Base-by-base conservation (phyloP, 805 yeast genomes). In the Saturnispora dispora region DNA sequence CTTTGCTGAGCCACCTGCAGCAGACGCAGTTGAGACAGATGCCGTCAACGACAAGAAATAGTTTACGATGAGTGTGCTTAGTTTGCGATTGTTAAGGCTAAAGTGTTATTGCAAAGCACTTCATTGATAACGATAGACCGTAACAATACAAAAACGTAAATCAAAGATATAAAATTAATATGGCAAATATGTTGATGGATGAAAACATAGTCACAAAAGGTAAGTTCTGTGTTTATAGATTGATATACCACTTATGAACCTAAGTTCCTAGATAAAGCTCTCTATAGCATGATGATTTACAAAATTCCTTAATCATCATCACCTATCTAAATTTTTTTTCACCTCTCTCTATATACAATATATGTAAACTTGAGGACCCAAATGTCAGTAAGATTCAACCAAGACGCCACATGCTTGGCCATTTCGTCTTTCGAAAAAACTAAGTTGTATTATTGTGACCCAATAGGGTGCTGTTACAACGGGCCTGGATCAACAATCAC, bases 401-500 rank as follows among this genome's bases (percentile, higher is more conserved):
- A 91, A 73, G 96, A 91, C 69, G 82, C 82, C 54, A 75, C 75
- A 63, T 88, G 96, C 67, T 74, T 89, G 17, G 84, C 93, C 0
- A 79, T 84, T 1, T 93, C 93, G 2, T 73, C 83, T 3, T 73
- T 74, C 39, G 69, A 71, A 42, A 80, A 85, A 11, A 82, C 86
- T 64, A 77, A 77, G 58, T 85, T 91, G 45, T 91, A 77, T 73
- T 87, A 87, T 62, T 89, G 96, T 66, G 89, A 85, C 56, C 96
- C 96, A 15, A 85, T 87, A 65, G 90, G 90, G 10, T 78, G 76
- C 57, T 84, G 87, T 60, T 83, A 80, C 61, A 73, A 69, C 22
- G 70, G 62, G 36, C 49, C 22, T 3, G 48, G 52, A 37, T 1
- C 77, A 82, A 11, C 83, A 83, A 75, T 86, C 1, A 82, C 88